Conservation (phyloP, 352 stramenopile species). For the Globisporangium emineosum region DNA sequence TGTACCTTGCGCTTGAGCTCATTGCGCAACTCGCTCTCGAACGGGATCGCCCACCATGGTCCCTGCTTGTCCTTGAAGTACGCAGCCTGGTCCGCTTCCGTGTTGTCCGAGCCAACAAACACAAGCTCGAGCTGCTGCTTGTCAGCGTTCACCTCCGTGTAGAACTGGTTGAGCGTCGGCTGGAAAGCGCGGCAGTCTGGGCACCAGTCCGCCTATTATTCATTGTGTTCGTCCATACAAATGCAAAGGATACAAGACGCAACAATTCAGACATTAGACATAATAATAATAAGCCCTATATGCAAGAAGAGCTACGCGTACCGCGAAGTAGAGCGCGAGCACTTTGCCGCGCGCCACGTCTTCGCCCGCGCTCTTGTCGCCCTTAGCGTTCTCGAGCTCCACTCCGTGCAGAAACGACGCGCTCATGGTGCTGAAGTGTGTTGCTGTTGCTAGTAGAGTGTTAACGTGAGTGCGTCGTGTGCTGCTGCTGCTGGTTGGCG, state of each 20-base stretch:
- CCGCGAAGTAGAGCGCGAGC: conserved; percentile 77
- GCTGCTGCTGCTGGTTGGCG: not conserved
- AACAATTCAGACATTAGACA: not conserved
- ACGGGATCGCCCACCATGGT: conserved; percentile 74
- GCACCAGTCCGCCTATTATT: conserved; percentile 73
- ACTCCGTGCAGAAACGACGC: conserved; percentile 43
- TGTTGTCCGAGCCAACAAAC: conserved; percentile 74
- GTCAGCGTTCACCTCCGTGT: conserved; percentile 42
- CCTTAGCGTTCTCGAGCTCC: conserved; percentile 53
- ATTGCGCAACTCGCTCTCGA: conserved; percentile 51
- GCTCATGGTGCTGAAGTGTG: conserved; percentile 28
- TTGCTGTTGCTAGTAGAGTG: not conserved
- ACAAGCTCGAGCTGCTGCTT: conserved; percentile 59
- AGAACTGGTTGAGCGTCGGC: conserved; percentile 72
- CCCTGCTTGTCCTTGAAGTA: conserved; percentile 77
- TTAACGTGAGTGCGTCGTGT: not conserved
- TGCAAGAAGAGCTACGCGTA: conserved; percentile 18
- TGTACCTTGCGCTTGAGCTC: conserved; percentile 78
- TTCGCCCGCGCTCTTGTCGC: conserved; percentile 43
- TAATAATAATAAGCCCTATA: too few relatives aligned
- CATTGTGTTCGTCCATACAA: not conserved
- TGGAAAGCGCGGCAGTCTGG: conserved; percentile 80
- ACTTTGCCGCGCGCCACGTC: conserved; percentile 44
- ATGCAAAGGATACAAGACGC: not conserved
- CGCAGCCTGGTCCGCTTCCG: conserved; percentile 45